Base-by-base conservation (phyloP, 2,329 filamentous ascomycete species). In the Aspergillus flavus region DNA sequence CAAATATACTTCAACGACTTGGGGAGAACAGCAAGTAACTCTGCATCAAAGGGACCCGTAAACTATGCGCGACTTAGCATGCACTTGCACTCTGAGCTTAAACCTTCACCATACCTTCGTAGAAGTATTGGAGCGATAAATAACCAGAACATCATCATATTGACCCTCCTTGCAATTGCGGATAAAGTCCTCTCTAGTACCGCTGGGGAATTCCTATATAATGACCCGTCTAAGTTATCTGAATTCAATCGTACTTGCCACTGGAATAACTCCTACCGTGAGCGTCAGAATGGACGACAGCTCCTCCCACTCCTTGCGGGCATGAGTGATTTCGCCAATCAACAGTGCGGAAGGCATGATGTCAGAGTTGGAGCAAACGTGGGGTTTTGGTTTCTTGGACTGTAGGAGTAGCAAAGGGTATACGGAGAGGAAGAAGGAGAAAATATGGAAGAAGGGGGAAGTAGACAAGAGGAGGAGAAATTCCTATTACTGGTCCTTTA, bases 51-150 rank as follows among this genome's bases (percentile, higher is more conserved):
- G 14, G 76, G 78, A n/a, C 80, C 80, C 26, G 80, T 82, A 65
- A 75, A 72, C 78, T 79, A 23, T 23, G 28, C 36, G 28, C 14
- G 16, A 58, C 43, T 62, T n/a, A 62, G 30, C 11, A 52, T 52
- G 48, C 28, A 19, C 34, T 4, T 12, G 23, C 3, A 4, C 9
- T 30, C 11, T 36, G 6, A 39, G 7, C 5, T 21, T 7, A 21
- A 36, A 9, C 6, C 4, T n/a, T 21, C 12, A 58, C 30, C 9
- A 39, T 65, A 80, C 78, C 66, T 82, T 80, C 32, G 82, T 85
- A 9, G 84, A 87, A 43, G 80, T 77, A 70, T 88, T 88, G 55
- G 85, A 87, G 61, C 86, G 83, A 73, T 87, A 88, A 56, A 88
- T 81, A 1, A 78, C 86, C 34, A 84, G 79, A 1, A 87, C 82